phyloP scores from a whole-genome alignment of 2,329 filamentous ascomycete species.

The Aspergillus luchuensis region DNA sequence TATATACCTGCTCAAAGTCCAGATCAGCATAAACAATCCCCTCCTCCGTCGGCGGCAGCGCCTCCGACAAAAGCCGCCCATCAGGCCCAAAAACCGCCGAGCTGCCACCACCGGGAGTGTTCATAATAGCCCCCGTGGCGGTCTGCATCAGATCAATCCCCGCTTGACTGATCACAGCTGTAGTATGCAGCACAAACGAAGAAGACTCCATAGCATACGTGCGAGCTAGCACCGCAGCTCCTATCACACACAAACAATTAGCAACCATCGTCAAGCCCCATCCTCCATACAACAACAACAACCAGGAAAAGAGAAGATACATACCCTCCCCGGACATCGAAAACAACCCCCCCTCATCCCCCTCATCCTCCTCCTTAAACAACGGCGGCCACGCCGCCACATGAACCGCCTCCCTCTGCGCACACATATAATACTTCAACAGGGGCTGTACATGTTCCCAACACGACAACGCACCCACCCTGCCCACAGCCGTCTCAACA shows the following conservation, averaged over 20 bases:
- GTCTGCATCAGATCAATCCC: constrained; percentile 51
- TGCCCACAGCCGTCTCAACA: constrained; percentile 39
- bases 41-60: constrained; percentile 42
- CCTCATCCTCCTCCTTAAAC: constrained; percentile 14
- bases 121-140: constrained; percentile 44
- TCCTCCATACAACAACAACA: no score
- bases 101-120: constrained; percentile 45
- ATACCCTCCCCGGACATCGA: constrained; percentile 35
- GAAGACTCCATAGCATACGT: constrained; percentile 60
- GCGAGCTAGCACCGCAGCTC: constrained; percentile 49
- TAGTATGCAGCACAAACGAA: constrained; percentile 58
- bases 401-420: constrained; percentile 51
- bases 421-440: constrained; percentile 50
- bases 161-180: constrained; percentile 49
- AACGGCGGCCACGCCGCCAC: constrained; percentile 53
- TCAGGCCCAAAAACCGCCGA: constrained; percentile 55
- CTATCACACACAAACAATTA: constrained; percentile 15
- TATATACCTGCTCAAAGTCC: constrained; percentile 45
- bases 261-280: no score
- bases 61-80: constrained; percentile 48
- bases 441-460: constrained; percentile 56
- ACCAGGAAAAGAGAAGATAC: no score
- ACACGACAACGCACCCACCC: constrained; percentile 50
- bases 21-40: constrained; percentile 53
- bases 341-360: constrained; percentile 26